These are phyloP conservation scores for Sarocladium brachiariae DNA, from an alignment of 2,329 filamentous ascomycete species.

Conservation along the genomic window DNA sequence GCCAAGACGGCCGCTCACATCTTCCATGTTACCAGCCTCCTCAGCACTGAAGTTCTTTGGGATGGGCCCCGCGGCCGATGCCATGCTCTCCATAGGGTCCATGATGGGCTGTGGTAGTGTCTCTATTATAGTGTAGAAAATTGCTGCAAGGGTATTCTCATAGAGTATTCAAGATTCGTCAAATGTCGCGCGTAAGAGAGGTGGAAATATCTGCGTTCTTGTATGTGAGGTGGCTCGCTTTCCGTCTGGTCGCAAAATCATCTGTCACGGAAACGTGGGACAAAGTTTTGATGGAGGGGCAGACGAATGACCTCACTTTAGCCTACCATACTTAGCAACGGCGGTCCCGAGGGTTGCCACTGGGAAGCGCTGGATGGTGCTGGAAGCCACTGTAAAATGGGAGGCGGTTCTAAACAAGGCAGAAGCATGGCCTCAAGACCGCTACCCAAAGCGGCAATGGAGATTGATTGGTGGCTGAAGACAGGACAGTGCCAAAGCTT, in stretches of 20 bases:
- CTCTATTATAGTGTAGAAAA: too few species aligned
- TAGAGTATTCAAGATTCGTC: too few species aligned
- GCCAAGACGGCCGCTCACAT: too few species aligned
- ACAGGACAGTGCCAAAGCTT: too few species aligned
- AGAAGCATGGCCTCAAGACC: neutral
- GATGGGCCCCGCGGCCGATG: constrained; percentile 23
- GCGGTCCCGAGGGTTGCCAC: too few species aligned
- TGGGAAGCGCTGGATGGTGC: neutral
- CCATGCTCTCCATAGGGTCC: constrained; percentile 34
- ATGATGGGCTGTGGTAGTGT: constrained; percentile 20
- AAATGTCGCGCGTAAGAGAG: too few species aligned
- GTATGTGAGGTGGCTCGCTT: neutral
- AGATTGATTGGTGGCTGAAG: too few species aligned
- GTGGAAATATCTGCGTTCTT: neutral
- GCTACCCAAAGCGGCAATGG: neutral
- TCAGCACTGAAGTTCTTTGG: constrained; percentile 55
- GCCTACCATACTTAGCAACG: neutral
- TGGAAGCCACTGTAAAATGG: neutral
- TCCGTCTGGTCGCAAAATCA: constrained; percentile 3
- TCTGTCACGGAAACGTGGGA: constrained; percentile 2
- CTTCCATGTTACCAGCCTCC: constrained; percentile 47
- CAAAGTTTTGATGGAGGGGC: constrained; percentile 12
- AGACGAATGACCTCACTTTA: constrained; percentile 2
- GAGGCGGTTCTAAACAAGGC: neutral
- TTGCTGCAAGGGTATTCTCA: too few species aligned